Base-by-base conservation (phyloP, 129 eudicot genomes). In the Lactuca sativa region DNA sequence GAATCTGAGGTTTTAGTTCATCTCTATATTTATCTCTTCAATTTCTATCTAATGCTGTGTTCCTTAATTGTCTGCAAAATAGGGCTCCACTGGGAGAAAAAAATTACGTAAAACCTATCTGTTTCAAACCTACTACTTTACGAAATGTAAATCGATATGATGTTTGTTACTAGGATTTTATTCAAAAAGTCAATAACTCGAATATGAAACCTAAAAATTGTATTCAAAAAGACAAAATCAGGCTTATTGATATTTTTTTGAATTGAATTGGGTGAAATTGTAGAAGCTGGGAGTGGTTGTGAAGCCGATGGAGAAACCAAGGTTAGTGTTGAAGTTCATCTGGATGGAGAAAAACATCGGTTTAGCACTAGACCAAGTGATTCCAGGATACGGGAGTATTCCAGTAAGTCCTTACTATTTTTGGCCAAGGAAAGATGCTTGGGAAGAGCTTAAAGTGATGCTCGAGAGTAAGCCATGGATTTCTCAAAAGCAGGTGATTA, bases 371-470 rank as follows among this genome's bases (percentile, higher is more conserved):
- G 30, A 25, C 30, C 30, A 25, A 25, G 30, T 25, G 30, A 25
- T 25, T 25, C 30, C 30, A 25, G 30, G 30, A 25, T 1, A 25
- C 30, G 30, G 30, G 30, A 25, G 30, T 25, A 25, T 25, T 25
- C 30, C 30, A 25, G 30, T 25, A 25, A 90, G 99, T 54, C 96
- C 99, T 10, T 95, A 95, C 85, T 95, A 73, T 79, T 95, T 95
- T 70, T 95, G 99, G 99, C 99, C 99, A 0, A 87, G 99, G 74
- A 95, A 95, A 81, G 99, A 93, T 80, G 98, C 98, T n/a, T 93
- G 98, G 98, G 98, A 93, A 82, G 98, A 93, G 30, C 30, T 25
- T 25, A 25, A 25, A 83, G 88, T 82, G 70, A 86, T 89, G 92
- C 86, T 92, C 3, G 96, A 86, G 80, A 76, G 87, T 64, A 92